Evolutionary conservation across 2,329 filamentous ascomycete genomes (phyloP), one percentile per base, ranked within the genome.

Genomic region (Cryoendolithus antarcticus): DNA sequence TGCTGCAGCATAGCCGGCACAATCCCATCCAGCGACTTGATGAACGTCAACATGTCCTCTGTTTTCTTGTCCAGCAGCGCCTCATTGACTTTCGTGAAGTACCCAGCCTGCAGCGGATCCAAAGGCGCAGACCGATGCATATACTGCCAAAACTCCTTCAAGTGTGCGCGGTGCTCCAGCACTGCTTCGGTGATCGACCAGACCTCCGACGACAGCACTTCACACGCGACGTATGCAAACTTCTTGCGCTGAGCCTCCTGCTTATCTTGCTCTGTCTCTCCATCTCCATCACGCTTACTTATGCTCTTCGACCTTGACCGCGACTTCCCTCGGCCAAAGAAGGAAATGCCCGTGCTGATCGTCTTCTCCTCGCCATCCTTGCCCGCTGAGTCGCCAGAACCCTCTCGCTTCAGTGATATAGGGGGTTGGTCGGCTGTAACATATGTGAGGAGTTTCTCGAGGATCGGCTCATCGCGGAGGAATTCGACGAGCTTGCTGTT

Each of bases 31-130:
- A 94, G 65, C 2, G 77, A 80, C 59, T 86, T 93, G 61, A 98
- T 77, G 45, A 98, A 78, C 11, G 80, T 77, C 49, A 96, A 70
- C 89, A 96, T 98, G 47, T 95, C 89, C 55, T 93, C 85, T 4
- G 93, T 95, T 72, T 96, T 96, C 65, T 91, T 93, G 60, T 96
- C 91, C 40, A 98, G 81, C 12, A 98, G 67, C n/a, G 86, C 83
- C 65, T 98, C 91, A 61, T 96, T 96, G 56, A 98, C 88, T 59
- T 96, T 98, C 40, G 89, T 95, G 59, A 98, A 98, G 60, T 98
- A 98, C 55, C 88, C 88, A 11, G 91, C 89, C 63, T 96, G 89
- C 5, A 95, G 72, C 30, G 89, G 83, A 59, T 96, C 89, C 40
- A 98, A 73, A 2, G 89, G 85, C 8, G 85, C 74, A n/a, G 84